Conservation (phyloP, 441 rosid genomes). For the Adansonia grandidieri region DNA sequence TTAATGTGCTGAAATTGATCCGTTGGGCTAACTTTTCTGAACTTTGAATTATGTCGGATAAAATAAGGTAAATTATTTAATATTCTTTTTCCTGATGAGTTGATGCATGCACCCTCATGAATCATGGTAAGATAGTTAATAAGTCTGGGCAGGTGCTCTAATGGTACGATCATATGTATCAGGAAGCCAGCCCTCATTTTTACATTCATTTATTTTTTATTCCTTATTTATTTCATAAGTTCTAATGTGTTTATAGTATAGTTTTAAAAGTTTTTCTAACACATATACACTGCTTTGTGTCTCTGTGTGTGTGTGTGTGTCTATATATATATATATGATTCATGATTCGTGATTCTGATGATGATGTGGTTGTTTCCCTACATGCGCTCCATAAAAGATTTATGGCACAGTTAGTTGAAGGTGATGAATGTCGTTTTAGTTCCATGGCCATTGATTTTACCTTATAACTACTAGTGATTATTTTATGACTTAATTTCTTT, state of each 20-base stretch:
- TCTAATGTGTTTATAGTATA: not conserved
- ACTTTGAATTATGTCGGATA: not conserved
- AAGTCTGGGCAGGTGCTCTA: not conserved
- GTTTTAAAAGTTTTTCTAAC: not conserved
- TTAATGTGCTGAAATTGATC: conserved; percentile 2
- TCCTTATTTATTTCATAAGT: not conserved
- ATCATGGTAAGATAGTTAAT: not conserved
- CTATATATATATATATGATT: not conserved
- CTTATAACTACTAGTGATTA: conserved; percentile 5
- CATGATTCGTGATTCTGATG: not conserved
- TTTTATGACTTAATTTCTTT: not conserved
- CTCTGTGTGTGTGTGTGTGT: not conserved
- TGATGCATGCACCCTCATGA: conserved; percentile 11
- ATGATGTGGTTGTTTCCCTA: conserved; percentile 1
- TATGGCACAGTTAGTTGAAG: not conserved
- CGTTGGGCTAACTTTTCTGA: not conserved
- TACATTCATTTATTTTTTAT: not conserved
- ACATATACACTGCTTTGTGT: not conserved
- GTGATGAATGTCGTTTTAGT: conserved; percentile 15
- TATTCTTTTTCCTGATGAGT: not conserved
- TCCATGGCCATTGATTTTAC: conserved; percentile 15
- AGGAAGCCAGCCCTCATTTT: not conserved
- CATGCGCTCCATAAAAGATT: not conserved
- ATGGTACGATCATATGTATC: not conserved
- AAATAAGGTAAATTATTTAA: not conserved